Conservation (phyloP, 139 green algal species). For the Micromonas commoda region DNA sequence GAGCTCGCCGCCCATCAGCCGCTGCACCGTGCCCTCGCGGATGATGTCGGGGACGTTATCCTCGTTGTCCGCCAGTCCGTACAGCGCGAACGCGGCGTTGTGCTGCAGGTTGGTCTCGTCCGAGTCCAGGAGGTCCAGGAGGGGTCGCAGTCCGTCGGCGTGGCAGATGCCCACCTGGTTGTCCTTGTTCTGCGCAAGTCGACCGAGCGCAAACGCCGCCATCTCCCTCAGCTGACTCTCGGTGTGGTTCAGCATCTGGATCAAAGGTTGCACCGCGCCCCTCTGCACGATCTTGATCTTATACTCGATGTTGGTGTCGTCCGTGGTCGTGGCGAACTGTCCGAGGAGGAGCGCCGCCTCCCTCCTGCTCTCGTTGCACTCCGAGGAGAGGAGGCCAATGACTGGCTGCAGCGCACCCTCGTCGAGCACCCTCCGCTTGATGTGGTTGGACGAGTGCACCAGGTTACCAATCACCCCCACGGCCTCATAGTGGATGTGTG, state of each 20-base stretch:
- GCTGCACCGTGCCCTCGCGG: slow-evolving; percentile 54
- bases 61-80: slow-evolving; percentile 93
- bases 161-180: slow-evolving; percentile 88
- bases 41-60: slow-evolving; percentile 95
- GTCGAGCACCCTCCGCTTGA: slow-evolving; percentile 68
- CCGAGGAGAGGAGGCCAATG: slow-evolving; percentile 70
- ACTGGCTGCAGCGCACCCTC: slow-evolving; percentile 93
- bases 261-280: slow-evolving; percentile 84
- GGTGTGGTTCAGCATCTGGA: slow-evolving; percentile 74
- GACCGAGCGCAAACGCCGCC: slow-evolving; percentile 93
- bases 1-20: slow-evolving; percentile 45
- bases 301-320: slow-evolving; percentile 52
- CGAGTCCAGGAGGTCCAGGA: slow-evolving; percentile 86
- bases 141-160: slow-evolving; percentile 64
- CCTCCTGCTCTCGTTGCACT: slow-evolving; percentile 83
- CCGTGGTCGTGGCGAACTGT: slow-evolving; percentile 81
- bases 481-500: slow-evolving; percentile 90
- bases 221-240: slow-evolving; percentile 88
- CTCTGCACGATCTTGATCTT: slow-evolving; percentile 81
- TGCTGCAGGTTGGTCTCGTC: slow-evolving; percentile 55
- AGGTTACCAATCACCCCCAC: slow-evolving; percentile 97
- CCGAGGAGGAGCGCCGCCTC: slow-evolving; percentile 93
- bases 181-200: slow-evolving; percentile 86
- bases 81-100: slow-evolving; percentile 91
- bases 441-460: slow-evolving; percentile 78